phyloP scores from a whole-genome alignment of 164 flowering plant species.

The Berberis thunbergii region DNA sequence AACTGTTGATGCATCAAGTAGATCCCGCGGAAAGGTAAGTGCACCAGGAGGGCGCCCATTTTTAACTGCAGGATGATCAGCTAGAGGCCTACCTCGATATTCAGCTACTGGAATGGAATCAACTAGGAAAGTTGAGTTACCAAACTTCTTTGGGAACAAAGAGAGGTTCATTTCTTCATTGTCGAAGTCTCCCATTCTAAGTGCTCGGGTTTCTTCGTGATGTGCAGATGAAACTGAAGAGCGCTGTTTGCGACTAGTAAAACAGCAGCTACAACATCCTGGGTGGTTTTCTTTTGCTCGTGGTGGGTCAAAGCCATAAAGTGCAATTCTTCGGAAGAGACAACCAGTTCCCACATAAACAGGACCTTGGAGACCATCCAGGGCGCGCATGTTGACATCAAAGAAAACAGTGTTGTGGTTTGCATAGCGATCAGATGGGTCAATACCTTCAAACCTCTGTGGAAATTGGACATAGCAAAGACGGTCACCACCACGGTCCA shows the following conservation, averaged over 20 bases:
- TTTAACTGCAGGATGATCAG: slow-evolving; percentile 59
- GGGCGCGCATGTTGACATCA: slow-evolving; percentile 83
- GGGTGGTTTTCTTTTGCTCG: slow-evolving; percentile 24
- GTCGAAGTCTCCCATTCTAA: slow-evolving; percentile 41
- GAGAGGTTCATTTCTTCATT: slow-evolving; percentile 45
- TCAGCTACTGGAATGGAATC: slow-evolving; percentile 78
- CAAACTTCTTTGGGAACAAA: slow-evolving; percentile 63
- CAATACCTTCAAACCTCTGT: slow-evolving; percentile 84
- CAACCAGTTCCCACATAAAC: slow-evolving; percentile 97
- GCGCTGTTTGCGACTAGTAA: slow-evolving; percentile 23
- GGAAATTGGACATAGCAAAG: slow-evolving; percentile 82
- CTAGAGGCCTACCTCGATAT: slow-evolving; percentile 78
- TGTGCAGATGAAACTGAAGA: slow-evolving; percentile 18
- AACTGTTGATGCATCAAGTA: slow-evolving; percentile 69
- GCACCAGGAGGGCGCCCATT: slow-evolving; percentile 81
- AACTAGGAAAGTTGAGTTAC: slow-evolving; percentile 63
- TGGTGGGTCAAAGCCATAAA: slow-evolving; percentile 86
- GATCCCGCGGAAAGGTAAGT: slow-evolving; percentile 56
- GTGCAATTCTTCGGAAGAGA: slow-evolving; percentile 72
- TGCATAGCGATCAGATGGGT: slow-evolving; percentile 87
- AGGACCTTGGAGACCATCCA: slow-evolving; percentile 92
- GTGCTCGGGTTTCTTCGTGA: slow-evolving; percentile 32
- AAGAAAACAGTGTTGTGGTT: slow-evolving; percentile 88
- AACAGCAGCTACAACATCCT: slow-evolving; percentile 44
- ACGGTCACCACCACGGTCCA: slow-evolving; percentile 81